Evolutionary conservation across 208 protist genomes (phyloP), one percentile per base, ranked within the genome.

Genomic region (Ichthyophonus hoferi): DNA sequence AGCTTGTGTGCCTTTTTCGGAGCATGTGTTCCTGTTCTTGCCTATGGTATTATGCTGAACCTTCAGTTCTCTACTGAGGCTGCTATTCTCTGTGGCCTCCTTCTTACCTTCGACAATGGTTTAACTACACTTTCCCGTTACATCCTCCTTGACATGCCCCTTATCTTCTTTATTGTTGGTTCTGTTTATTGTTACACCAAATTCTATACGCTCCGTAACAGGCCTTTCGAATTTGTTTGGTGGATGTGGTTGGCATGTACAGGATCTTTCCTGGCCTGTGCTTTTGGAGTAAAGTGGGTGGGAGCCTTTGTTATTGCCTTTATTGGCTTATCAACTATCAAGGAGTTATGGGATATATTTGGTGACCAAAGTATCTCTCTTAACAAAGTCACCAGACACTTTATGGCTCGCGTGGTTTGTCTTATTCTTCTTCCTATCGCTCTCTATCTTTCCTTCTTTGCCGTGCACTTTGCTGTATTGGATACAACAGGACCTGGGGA

Each of bases 281-380:
- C 90, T 33, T 67, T 89, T 37, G 42, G 38, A n/a, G 38, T 83
- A 33, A 91, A 91, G 67, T 91, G 79, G 86, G 87, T 91, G 34
- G 90, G 90, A 31, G n/a, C 90, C 7, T 90, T 91, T 40, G 81
- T 91, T 39, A 85, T 91, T 31, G 24, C 39, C 1, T 87, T 87
- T 40, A 40, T 89, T 12, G 90, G 90, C 12, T 24, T 90, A 1
- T 40, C 40, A 79, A 78, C 83, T 14, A 78, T 58, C 24, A 33
- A 58, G 31, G 42, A 58, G 7, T 24, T 77, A 39, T 87, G 81
- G 81, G 24, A 85, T 39, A 39, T 91, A 31, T 17, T 89, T n/a
- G 90, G 90, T 42, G 90, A 91, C 58, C 67, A 89, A 40, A 39
- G 17, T 12, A 40, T 90, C 58, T 33, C 58, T 12, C 38, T 87